Evolutionary conservation across 1,139 yeast genomes (phyloP).

Genomic region (Zhuliangozyma blackwelliae): DNA sequence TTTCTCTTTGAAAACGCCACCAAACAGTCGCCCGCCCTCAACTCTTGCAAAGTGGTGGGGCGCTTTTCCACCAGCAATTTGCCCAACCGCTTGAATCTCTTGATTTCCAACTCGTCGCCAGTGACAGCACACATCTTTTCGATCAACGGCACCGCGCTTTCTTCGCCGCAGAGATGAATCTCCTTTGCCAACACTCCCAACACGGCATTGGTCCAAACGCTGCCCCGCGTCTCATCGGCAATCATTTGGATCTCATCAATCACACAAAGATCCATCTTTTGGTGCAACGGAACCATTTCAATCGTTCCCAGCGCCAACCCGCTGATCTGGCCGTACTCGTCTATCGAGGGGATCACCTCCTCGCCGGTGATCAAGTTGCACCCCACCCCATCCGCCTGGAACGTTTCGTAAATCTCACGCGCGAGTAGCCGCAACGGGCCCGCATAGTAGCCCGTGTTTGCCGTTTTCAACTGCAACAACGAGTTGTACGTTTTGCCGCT

Average conservation of each 20-base stretch:
- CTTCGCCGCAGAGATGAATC: constrained; percentile 91
- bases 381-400: constrained; percentile 57
- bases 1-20: constrained; percentile 78
- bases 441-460: constrained; percentile 85
- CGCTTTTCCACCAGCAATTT: constrained; percentile 53
- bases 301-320: constrained; percentile 83
- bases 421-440: constrained; percentile 92
- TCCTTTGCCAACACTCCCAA: constrained; percentile 85
- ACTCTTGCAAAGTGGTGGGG: constrained; percentile 24
- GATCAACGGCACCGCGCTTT: constrained; percentile 68
- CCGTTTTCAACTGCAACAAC: constrained; percentile 58
- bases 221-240: constrained; percentile 73
- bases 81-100: constrained; percentile 71
- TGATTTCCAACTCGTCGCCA: constrained; percentile 74
- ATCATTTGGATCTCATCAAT: constrained; percentile 97
- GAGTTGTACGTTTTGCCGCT: constrained; percentile 95
- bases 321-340: constrained; percentile 66
- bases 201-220: constrained; percentile 93
- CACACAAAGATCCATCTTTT: constrained; percentile 78
- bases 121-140: constrained; percentile 55
- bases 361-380: constrained; percentile 94
- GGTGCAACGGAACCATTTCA: constrained; percentile 78
- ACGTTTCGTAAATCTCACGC: constrained; percentile 82
- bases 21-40: constrained; percentile 78
- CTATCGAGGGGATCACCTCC: constrained; percentile 71